Conservation (phyloP, 2,329 filamentous ascomycete genomes). For the Aspergillus sp. region DNA sequence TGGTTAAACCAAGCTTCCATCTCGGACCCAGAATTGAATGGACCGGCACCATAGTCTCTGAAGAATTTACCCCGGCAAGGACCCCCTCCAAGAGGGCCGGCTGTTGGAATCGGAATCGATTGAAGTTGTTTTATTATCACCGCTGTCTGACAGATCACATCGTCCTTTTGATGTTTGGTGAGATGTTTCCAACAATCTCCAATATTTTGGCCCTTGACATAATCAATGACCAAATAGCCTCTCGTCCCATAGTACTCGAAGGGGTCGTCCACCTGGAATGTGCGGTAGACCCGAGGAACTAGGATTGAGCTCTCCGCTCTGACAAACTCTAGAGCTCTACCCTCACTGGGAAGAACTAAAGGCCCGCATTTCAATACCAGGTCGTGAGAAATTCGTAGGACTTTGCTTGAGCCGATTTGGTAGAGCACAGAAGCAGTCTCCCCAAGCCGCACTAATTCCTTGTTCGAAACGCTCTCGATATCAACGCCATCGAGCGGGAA, state of each 20-base stretch:
- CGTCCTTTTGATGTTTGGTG: conserved; percentile 3
- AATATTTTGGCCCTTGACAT: conserved; percentile 15
- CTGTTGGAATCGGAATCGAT: conserved; percentile 4
- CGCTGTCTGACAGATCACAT: conserved; percentile 12
- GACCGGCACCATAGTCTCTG: conserved; percentile 13
- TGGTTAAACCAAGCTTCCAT: conserved; percentile 18
- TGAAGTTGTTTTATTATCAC: conserved; percentile 13
- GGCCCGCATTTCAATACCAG: conserved; percentile 13
- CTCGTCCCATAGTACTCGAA: conserved; percentile 9
- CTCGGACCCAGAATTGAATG: conserved; percentile 9
- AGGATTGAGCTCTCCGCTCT: conserved; percentile 8
- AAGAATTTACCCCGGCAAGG: conserved; percentile 12
- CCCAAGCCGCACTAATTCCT: conserved; percentile 9
- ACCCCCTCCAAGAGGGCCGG: conserved; percentile 13
- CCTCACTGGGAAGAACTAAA: conserved; percentile 12
- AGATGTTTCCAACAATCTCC: conserved; percentile 15
- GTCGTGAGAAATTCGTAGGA: conserved; percentile 11
- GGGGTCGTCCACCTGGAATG: conserved; percentile 12
- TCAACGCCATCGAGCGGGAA: conserved; percentile 11
- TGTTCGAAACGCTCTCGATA: conserved; percentile 8
- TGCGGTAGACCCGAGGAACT: conserved; percentile 14
- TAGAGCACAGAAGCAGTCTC: conserved; percentile 11
- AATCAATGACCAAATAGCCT: conserved; percentile 20
- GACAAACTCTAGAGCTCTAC: conserved; percentile 10
- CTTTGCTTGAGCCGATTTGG: conserved; percentile 8